Evolutionary conservation across 2,329 filamentous ascomycete species (phyloP), one percentile per base, ranked within the genome.

Genomic region (Trichoderma sp.): DNA sequence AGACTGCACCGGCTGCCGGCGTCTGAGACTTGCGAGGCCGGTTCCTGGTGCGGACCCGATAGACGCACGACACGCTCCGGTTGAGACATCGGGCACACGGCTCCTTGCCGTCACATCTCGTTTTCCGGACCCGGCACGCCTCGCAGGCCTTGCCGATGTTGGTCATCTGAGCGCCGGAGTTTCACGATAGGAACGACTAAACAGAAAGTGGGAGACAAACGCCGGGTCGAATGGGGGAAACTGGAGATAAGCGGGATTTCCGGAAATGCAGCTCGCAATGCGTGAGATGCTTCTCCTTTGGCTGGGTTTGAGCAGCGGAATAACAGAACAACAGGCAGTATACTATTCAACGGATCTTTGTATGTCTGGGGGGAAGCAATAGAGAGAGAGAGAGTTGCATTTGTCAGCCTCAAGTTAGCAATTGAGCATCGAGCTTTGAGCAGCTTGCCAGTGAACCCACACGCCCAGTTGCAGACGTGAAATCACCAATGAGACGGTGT

Each of bases 101-200:
- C 15, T 68, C 57, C 20, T 61, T 68, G 57, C 66, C 66, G 66
- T 68, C 66, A n/a, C 66, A 68, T 32, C 66, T 68, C 57, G 66
- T 68, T 59, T 68, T 68, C 15, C 66, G 66, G 39, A 43, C 57
- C 57, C 66, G 66, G 17, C 66, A 68, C 4, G 66, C 66, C 66
- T 68, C 66, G 57, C 66, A 68, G 39, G 66, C 66, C 32, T 68
- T 68, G 11, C 66, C 66, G 57, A 68, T 68, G 57, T 68, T 68
- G 66, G 66, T 68, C 66, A 69, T 69, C 26, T 32, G 55, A 11
- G 55, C 26, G 26, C 39, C 55, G 66, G 66, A 32, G 26, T 30
- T 57, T 12, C 20, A 26, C 11, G 6, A 5, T 8, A n/a, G 7
- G 50, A 7, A 7, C 17, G 23, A 28, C 17, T 39, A 39, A n/a